These are phyloP conservation scores for Eucalyptus curtisii DNA, from an alignment of 345 rosid genomes.

Conservation along the genomic window DNA sequence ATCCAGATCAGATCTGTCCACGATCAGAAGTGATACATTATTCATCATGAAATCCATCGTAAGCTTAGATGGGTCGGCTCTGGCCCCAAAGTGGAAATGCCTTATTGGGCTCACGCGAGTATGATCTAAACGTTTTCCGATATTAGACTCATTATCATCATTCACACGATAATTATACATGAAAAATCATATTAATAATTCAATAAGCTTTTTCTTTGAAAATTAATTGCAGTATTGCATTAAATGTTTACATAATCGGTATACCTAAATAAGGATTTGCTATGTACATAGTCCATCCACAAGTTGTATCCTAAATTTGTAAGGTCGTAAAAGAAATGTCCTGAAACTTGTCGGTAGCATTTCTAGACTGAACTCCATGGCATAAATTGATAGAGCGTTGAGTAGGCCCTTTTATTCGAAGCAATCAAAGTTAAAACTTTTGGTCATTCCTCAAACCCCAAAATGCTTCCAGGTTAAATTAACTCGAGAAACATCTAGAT, in stretches of 20 bases:
- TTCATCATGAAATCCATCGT: neutral
- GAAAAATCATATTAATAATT: neutral
- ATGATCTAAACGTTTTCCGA: accelerated
- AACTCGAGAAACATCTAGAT: neutral
- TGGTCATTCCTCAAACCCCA: neutral
- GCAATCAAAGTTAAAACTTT: neutral
- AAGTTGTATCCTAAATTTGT: neutral
- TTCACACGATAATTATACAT: neutral
- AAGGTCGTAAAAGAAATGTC: neutral
- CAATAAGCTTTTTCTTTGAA: neutral
- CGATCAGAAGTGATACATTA: neutral
- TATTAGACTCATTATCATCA: accelerated
- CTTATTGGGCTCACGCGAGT: accelerated
- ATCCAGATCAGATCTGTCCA: neutral
- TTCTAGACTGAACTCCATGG: neutral
- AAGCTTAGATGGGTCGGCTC: neutral
- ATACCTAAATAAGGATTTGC: neutral
- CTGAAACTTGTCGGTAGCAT: neutral
- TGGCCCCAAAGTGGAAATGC: neutral
- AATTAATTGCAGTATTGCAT: neutral
- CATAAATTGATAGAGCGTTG: neutral
- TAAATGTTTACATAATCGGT: neutral
- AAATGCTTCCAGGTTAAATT: too few relatives aligned
- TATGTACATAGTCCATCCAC: neutral
- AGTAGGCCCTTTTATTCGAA: neutral